These are phyloP conservation scores for Colletotrichum horii DNA, from an alignment of 2,329 filamentous ascomycete species.

Conservation along the genomic window DNA sequence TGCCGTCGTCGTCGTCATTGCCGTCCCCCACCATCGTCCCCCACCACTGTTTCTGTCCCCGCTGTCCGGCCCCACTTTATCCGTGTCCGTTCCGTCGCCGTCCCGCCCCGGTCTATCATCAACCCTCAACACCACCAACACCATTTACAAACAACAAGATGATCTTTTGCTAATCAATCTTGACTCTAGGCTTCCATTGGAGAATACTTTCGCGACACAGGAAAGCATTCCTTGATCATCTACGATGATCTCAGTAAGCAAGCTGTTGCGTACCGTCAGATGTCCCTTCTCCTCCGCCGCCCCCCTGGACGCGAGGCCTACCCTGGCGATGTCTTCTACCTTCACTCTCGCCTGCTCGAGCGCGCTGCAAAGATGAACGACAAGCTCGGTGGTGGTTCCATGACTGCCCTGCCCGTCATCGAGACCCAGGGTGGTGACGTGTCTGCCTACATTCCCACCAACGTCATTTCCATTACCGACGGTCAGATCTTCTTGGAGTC, in stretches of 20 bases:
- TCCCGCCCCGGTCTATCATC: background rate
- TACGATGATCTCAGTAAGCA: conserved; percentile 98
- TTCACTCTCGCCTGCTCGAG: conserved; percentile 98
- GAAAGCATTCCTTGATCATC: conserved; percentile 87
- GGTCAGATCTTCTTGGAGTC: conserved; percentile 99
- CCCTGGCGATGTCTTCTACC: conserved; percentile 99
- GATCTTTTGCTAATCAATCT: background rate
- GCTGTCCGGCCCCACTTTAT: background rate
- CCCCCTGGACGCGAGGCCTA: conserved; percentile 99
- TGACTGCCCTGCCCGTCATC: conserved; percentile 97
- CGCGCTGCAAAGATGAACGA: conserved; percentile 99
- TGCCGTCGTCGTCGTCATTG: background rate
- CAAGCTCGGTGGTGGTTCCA: conserved; percentile 91
- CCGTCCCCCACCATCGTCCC: background rate
- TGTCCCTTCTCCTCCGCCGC: conserved; percentile 97
- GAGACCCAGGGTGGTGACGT: conserved; percentile 99
- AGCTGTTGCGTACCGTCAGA: conserved; percentile 97
- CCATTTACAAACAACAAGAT: background rate
- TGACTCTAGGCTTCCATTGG: conserved; percentile 47
- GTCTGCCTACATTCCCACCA: conserved; percentile 99
- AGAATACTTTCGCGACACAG: conserved; percentile 82
- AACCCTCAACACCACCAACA: background rate
- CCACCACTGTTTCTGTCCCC: background rate
- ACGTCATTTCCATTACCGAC: conserved; percentile 99
- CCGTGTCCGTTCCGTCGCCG: background rate